phyloP scores from a whole-genome alignment of 1,139 yeast species.

The Hyphopichia fennica region DNA sequence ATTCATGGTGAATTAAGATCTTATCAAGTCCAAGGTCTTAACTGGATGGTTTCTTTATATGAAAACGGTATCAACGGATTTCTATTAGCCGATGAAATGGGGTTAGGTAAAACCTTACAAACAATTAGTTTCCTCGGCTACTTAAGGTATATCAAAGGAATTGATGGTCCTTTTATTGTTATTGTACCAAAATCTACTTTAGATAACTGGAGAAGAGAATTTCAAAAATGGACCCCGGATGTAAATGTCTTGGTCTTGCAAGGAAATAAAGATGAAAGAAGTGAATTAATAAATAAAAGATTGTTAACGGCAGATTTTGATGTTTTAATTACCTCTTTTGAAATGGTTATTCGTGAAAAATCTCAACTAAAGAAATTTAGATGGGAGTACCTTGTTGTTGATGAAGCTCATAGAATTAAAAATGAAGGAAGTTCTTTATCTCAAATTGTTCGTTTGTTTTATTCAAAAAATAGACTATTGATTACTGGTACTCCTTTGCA shows the following conservation, averaged over 20 bases:
- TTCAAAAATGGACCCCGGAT: constrained; percentile 95
- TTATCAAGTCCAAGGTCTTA: constrained; percentile 59
- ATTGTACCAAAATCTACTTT: constrained; percentile 94
- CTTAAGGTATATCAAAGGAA: constrained; percentile 69
- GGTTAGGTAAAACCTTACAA: constrained; percentile 49
- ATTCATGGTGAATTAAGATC: constrained; percentile 70
- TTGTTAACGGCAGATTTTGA: constrained; percentile 79
- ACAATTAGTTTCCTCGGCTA: constrained; percentile 74
- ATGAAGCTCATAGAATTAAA: constrained; percentile 96
- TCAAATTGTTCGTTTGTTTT: constrained; percentile 83
- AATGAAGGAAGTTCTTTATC: constrained; percentile 90
- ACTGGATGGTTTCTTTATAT: constrained; percentile 46
- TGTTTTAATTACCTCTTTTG: constrained; percentile 86
- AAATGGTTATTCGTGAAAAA: constrained; percentile 89
- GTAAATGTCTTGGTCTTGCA: constrained; percentile 82
- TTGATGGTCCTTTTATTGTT: constrained; percentile 89
- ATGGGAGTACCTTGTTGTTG: constrained; percentile 94
- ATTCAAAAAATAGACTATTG: constrained; percentile 77
- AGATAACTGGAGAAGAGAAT: constrained; percentile 95
- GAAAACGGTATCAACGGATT: constrained; percentile 44
- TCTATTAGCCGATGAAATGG: constrained; percentile 52
- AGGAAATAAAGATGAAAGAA: constrained; percentile 81
- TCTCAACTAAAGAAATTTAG: constrained; percentile 73
- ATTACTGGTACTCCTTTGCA: constrained; percentile 97
- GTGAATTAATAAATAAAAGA: constrained; percentile 55